These are phyloP conservation scores for Capsella bursapastoris DNA, from an alignment of 345 rosid genomes.

Conservation along the genomic window DNA sequence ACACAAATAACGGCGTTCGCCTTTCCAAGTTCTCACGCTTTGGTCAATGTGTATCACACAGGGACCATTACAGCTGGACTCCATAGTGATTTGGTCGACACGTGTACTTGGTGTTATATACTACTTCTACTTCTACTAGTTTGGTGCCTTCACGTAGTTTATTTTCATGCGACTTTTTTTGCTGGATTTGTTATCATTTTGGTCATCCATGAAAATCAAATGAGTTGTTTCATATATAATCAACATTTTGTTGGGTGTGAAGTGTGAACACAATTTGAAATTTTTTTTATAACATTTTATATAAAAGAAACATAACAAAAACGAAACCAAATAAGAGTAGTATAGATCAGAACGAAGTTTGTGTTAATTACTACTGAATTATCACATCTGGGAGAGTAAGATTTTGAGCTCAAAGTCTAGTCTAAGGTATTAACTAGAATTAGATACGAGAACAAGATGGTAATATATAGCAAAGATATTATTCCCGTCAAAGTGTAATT, in stretches of 20 bases:
- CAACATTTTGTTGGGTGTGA: constrained; percentile 30
- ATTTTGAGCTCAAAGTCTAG: constrained; percentile 16
- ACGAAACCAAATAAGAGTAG: neutral
- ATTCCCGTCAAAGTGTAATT: constrained; percentile 40
- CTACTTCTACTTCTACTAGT: constrained; percentile 37
- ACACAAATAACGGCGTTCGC: constrained; percentile 48
- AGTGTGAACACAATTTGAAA: constrained; percentile 25
- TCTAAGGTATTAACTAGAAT: constrained; percentile 24
- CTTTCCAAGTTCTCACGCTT: constrained; percentile 31
- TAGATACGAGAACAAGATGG: constrained; percentile 40
- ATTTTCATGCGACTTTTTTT: constrained; percentile 35
- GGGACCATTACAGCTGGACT: constrained; percentile 57
- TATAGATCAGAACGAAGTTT: neutral
- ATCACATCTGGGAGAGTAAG: constrained; percentile 5
- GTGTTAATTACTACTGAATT: constrained; percentile 9
- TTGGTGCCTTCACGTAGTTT: constrained; percentile 60
- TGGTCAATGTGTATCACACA: constrained; percentile 41
- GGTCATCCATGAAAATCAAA: constrained; percentile 35
- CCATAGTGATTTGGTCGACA: constrained; percentile 49
- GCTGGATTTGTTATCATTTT: constrained; percentile 33
- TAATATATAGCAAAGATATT: constrained; percentile 42
- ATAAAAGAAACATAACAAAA: neutral
- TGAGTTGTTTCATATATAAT: constrained; percentile 21
- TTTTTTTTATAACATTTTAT: neutral
- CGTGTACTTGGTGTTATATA: constrained; percentile 51